Base-by-base conservation (phyloP, 2,329 filamentous ascomycete genomes). In the Aureobasidium namibiae region DNA sequence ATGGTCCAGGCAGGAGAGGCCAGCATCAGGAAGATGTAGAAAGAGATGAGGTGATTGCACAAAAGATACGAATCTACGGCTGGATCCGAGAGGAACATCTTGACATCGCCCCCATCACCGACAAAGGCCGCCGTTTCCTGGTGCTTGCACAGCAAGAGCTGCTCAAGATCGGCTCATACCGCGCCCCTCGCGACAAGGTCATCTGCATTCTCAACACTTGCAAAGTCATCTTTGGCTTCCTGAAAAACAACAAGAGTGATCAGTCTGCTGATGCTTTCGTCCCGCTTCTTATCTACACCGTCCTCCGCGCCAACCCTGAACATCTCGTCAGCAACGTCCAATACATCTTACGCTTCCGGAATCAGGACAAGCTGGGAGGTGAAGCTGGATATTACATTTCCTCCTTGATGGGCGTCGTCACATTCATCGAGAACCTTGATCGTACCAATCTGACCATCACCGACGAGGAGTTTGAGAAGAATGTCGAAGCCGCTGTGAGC, bases 11-110 rank as follows among this genome's bases (percentile, higher is more conserved):
- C n/a, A 81, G 94, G 60, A 82, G 88, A 67, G 94, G 94, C 0
- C 95, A 99, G 70, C 94, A 99, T 70, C 94, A 99, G 72, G 94
- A 99, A 73, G 94, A 99, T 69, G 90, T 99, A 36, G 94, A 99
- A 72, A 83, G 94, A 9, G 94, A 99, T 70, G 92, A 96, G 64
- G 86, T 99, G n/a, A 78, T 99, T 45, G 86, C 92, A 0, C 94
- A 99, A 69, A 99, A 97, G 76, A 92, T 99, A 66, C 86, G 89
- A 52, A 99, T 99, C 61, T 99, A 99, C 72, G 86, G 89, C 60
- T 99, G 94, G 94, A 86, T 99, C 14, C 84, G 81, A 62, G 92
- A 97, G 73, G 88, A 92, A 65, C 94, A 99, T 75, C 79, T 99
- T 49, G 94, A 99, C 73, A 96, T 99, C 66, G 84, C 89, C 18